Conservation (phyloP, 805 yeast genomes). For the Pichia thaimueangensis region DNA sequence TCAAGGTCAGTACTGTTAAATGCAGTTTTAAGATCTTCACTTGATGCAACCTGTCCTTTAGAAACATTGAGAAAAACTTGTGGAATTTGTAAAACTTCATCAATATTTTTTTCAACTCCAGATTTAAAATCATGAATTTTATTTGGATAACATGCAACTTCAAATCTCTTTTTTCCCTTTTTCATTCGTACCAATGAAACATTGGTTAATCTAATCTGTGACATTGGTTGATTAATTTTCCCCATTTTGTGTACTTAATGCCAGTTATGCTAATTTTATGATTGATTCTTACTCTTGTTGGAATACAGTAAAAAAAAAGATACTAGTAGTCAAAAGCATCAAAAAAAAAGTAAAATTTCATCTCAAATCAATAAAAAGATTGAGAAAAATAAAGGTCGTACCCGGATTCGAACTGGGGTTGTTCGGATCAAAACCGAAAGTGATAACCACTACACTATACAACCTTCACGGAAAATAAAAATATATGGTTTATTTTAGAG, state of each 20-base stretch:
- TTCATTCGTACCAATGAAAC: constrained; percentile 89
- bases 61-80: constrained; percentile 90
- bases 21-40: constrained; percentile 67
- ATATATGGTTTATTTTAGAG: too few species aligned
- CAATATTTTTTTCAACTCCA: constrained; percentile 85
- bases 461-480: too few species aligned
- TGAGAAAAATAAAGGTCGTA: constrained; percentile 45
- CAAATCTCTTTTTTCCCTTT: constrained; percentile 87
- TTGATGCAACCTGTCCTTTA: constrained; percentile 87
- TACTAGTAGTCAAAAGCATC: too few species aligned
- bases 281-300: too few species aligned
- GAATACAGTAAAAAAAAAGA: neutral
- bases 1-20: constrained; percentile 76
- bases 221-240: constrained; percentile 75
- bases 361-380: too few species aligned
- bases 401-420: constrained; percentile 87
- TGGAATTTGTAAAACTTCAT: constrained; percentile 94
- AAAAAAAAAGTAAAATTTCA: neutral
- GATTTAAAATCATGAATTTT: constrained; percentile 93
- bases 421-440: constrained; percentile 75
- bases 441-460: constrained; percentile 78
- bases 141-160: constrained; percentile 93
- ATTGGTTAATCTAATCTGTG: constrained; percentile 86
- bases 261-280: too few species aligned
- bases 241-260: constrained; percentile 23